phyloP scores from a whole-genome alignment of 78 protist species.

The Dictyostelium firmibasis region DNA sequence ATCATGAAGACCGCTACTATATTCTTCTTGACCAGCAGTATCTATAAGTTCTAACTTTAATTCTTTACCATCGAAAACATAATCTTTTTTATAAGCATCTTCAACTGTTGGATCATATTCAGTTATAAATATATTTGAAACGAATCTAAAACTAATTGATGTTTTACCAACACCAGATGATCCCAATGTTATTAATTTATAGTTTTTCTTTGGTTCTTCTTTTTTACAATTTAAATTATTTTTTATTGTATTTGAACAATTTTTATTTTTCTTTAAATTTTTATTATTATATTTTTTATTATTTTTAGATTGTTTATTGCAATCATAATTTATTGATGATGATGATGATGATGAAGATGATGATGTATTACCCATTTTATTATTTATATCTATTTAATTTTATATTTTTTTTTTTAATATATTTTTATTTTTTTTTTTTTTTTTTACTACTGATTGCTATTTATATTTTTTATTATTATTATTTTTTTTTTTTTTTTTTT shows the following conservation, averaged over 20 bases:
- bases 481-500: background rate
- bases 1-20: slow-evolving; percentile 58
- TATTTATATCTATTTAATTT: background rate
- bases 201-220: slow-evolving; percentile 16
- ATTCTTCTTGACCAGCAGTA: slow-evolving; percentile 85
- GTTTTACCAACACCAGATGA: slow-evolving; percentile 79
- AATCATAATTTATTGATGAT: background rate
- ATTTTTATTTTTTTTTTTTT: background rate
- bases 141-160: slow-evolving; percentile 50
- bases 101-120: slow-evolving; percentile 85
- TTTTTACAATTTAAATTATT: background rate
- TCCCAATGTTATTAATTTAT: slow-evolving; percentile 54
- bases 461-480: background rate
- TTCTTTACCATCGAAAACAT: slow-evolving; percentile 45
- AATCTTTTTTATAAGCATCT: slow-evolving; percentile 78
- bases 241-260: background rate
- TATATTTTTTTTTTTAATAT: background rate
- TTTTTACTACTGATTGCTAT: background rate
- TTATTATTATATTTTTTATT: background rate
- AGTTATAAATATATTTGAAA: slow-evolving; percentile 57
- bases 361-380: background rate
- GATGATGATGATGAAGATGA: no score
- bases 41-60: slow-evolving; percentile 68
- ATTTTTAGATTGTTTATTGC: background rate
- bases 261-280: background rate